Conservation (phyloP, 2,329 filamentous ascomycete species). For the Neofusicoccum parvum region DNA sequence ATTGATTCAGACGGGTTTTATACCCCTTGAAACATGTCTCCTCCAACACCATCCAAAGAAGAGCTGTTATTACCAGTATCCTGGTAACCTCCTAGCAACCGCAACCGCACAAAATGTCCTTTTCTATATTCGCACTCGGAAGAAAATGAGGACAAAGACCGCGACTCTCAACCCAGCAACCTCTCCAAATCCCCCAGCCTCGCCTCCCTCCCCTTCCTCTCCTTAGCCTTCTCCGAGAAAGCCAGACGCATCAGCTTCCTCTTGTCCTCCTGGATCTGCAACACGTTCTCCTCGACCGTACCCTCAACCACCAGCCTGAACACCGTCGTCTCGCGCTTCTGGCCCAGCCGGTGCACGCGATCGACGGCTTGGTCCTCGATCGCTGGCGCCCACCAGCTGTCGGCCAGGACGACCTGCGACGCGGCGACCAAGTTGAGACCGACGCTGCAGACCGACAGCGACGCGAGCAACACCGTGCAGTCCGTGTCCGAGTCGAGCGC, state of each 20-base stretch:
- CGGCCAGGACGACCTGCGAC: conserved; percentile 80
- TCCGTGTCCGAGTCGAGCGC: conserved; percentile 67
- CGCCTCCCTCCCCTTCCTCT: conserved; percentile 45
- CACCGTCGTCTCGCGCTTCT: conserved; percentile 75
- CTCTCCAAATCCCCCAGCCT: conserved; percentile 47
- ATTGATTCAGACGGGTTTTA: no score
- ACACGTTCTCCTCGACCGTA: conserved; percentile 78
- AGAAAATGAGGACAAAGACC: background rate
- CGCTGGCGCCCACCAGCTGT: conserved; percentile 88
- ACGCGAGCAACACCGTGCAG: conserved; percentile 78
- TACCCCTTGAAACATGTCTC: no score
- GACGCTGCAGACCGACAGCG: conserved; percentile 78
- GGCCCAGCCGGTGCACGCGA: conserved; percentile 65
- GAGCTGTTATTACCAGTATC: no score
- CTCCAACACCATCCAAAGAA: no score
- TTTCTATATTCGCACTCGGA: background rate
- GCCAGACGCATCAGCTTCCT: conserved; percentile 75
- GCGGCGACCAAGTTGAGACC: conserved; percentile 85
- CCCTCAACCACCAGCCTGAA: conserved; percentile 81
- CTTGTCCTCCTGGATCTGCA: conserved; percentile 79
- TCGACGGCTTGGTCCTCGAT: conserved; percentile 93
- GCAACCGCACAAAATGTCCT: no score
- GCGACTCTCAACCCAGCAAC: conserved; percentile 33
- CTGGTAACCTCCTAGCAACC: no score
- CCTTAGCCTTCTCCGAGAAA: conserved; percentile 71